phyloP scores from a whole-genome alignment of 2,329 filamentous ascomycete genomes.

The Scedosporium boydii region DNA sequence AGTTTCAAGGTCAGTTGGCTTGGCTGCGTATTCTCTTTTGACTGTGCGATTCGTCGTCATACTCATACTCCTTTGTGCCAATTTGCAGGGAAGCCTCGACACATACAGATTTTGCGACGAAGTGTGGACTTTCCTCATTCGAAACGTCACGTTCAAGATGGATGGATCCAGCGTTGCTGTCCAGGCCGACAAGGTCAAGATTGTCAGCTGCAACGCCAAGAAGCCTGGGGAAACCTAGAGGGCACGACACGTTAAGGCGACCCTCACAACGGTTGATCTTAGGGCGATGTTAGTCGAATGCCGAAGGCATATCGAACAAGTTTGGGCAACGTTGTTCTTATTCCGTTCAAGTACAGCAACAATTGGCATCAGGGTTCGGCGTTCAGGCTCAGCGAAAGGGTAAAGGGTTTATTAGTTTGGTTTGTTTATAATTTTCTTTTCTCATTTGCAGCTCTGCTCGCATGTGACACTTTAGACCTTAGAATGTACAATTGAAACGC shows the following conservation, averaged over 20 bases:
- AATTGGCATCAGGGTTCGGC: neutral
- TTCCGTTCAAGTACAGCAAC: neutral
- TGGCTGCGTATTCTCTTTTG: neutral
- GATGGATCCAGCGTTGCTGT: conserved; percentile 67
- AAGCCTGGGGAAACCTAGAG: conserved; percentile 31
- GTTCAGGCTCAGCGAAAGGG: neutral
- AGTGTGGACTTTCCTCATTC: conserved; percentile 98
- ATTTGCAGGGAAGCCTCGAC: conserved; percentile 74
- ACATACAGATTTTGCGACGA: conserved; percentile 99
- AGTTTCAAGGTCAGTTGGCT: conserved; percentile 71
- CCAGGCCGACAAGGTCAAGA: conserved; percentile 88
- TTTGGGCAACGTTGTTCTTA: neutral
- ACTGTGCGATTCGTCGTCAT: neutral
- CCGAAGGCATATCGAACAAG: too few relatives aligned
- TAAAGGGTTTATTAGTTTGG: neutral
- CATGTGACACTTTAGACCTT: neutral
- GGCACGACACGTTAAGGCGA: too few relatives aligned
- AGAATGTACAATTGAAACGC: neutral
- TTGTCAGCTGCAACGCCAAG: conserved; percentile 95
- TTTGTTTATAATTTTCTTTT: neutral
- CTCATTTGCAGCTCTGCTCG: neutral
- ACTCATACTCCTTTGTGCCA: neutral
- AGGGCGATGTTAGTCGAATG: too few relatives aligned
- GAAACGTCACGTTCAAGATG: conserved; percentile 98
- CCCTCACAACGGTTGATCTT: too few relatives aligned